A percentile compares a stretch with the other conserved stretches of the same genome.
These are phyloP conservation scores for Aureobasidium sp. DNA, from an alignment of 2,329 filamentous ascomycete genomes.

Conservation along the genomic window DNA sequence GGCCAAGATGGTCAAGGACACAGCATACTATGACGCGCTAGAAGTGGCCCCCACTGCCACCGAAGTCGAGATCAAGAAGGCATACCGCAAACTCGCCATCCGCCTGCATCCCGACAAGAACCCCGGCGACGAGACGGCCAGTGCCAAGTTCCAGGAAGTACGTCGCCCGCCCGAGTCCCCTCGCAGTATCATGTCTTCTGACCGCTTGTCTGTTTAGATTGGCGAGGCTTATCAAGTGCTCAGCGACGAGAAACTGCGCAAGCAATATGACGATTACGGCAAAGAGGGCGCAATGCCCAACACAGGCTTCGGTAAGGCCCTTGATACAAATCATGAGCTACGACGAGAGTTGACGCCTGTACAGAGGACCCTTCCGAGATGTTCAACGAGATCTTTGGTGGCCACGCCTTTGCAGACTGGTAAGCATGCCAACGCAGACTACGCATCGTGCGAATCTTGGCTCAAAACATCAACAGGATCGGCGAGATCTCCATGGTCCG, in stretches of 20 bases:
- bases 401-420: constrained; percentile 89
- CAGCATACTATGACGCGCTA: constrained; percentile 78
- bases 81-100: constrained; percentile 79
- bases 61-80: constrained; percentile 93
- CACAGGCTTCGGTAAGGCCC: constrained; percentile 68
- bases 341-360: constrained; percentile 17
- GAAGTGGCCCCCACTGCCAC: constrained; percentile 79
- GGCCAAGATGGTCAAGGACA: constrained; percentile 46
- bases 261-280: constrained; percentile 92
- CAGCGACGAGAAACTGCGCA: constrained; percentile 77
- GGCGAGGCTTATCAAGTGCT: constrained; percentile 74
- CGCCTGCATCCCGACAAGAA: constrained; percentile 97
- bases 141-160: constrained; percentile 89
- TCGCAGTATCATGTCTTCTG: neutral
- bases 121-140: constrained; percentile 86
- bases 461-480: constrained; percentile 45
- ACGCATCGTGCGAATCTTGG: neutral
- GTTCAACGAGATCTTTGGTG: constrained; percentile 97
- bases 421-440: constrained; percentile 19
- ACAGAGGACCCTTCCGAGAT: constrained; percentile 87
- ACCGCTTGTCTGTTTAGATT: constrained; percentile 39
- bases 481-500: constrained; percentile 99
- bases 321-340: neutral
- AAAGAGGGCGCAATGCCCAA: constrained; percentile 89
- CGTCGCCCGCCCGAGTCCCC: constrained; percentile 17